Base-by-base conservation (phyloP, 2,329 filamentous ascomycete genomes). In the Trichoderma pleuroti region DNA sequence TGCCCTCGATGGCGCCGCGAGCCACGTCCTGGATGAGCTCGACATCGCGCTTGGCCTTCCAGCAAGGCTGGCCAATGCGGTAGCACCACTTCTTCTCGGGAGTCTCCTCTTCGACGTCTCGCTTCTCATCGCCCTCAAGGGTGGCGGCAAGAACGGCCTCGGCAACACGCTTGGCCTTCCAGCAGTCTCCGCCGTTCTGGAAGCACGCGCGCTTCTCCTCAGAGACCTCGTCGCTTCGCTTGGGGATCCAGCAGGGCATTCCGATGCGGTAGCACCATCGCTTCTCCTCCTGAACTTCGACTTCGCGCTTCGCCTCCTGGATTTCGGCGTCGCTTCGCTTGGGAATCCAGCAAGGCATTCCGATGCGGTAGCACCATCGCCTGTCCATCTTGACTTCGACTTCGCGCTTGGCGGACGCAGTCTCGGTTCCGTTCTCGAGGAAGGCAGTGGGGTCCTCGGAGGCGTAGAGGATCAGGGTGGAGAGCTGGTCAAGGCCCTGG, bases 401-500 rank as follows among this genome's bases (percentile, higher is more conserved):
- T n/a, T 80, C 82, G 72, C 82, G 82, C 76, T 82, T 82, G 56
- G 4, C 21, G 12, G n/a, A 10, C 21, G 3, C 73, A 32, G 81
- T 75, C 28, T 73, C 71, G 67, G 84, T 79, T 24, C 70, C 72
- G 68, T 70, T 56, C 4, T 24, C 34, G 78, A 80, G 81, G 76
- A 76, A 83, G 46, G 73, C 73, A 9, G 72, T 70, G 26, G 81
- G 77, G 71, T 79, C 75, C 39, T 72, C 65, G 14, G 77, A 72
- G 64, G 77, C 73, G 60, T 78, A 75, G 61, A 82, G 78, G 57
- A 82, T 74, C 67, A 81, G 64, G 68, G 75, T 73, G 73, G 81
- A 80, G 54, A 84, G 81, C 70, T 83, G 78, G 74, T 80, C 75
- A 72, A 83, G 68, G 72, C 80, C 77, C 70, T 80, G 77, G 73